A percentile compares a stretch with the other conserved stretches of the same genome.
These are phyloP conservation scores for Fusarium oligoseptatum DNA, from an alignment of 2,329 filamentous ascomycete genomes.

Conservation along the genomic window DNA sequence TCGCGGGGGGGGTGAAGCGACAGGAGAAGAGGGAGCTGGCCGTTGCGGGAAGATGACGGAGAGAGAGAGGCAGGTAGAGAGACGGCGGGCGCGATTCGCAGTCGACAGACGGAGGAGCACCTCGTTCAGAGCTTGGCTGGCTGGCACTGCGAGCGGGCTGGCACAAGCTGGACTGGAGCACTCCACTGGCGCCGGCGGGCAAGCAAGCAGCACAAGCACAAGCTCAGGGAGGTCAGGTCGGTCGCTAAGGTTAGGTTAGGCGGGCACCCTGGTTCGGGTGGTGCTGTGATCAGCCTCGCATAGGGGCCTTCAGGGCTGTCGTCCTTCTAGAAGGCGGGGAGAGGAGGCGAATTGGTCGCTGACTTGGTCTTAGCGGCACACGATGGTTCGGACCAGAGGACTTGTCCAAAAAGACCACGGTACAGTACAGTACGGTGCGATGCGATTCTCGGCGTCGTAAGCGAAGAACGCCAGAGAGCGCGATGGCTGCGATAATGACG, in stretches of 20 bases:
- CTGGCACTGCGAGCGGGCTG: neutral
- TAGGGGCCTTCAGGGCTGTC: constrained; percentile 40
- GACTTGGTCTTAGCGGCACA: constrained; percentile 28
- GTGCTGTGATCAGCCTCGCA: constrained; percentile 48
- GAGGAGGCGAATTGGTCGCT: constrained; percentile 33
- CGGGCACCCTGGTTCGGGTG: constrained; percentile 42
- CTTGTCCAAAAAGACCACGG: neutral
- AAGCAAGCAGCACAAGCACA: neutral
- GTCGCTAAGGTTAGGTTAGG: constrained; percentile 37
- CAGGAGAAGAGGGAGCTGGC: constrained; percentile 5
- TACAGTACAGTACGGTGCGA: neutral
- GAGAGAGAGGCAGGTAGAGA: constrained; percentile 3
- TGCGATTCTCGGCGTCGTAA: neutral
- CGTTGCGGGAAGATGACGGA: constrained; percentile 7
- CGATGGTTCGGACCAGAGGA: constrained; percentile 29
- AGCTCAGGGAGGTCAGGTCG: constrained; percentile 21
- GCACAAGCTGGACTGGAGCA: neutral
- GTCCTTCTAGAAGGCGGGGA: constrained; percentile 46
- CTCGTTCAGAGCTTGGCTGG: constrained; percentile 22
- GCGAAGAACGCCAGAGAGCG: constrained; percentile 2
- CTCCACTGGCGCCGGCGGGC: neutral
- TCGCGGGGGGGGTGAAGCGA: constrained; percentile 10
- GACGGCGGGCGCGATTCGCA: constrained; percentile 16
- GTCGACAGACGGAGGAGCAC: constrained; percentile 1
- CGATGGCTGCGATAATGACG: constrained; percentile 21